Percentiles rank a stretch among this genome's conserved stretches.
Evolutionary conservation across 345 rosid genomes (phyloP).

Genomic region (Jatropha curcas): DNA sequence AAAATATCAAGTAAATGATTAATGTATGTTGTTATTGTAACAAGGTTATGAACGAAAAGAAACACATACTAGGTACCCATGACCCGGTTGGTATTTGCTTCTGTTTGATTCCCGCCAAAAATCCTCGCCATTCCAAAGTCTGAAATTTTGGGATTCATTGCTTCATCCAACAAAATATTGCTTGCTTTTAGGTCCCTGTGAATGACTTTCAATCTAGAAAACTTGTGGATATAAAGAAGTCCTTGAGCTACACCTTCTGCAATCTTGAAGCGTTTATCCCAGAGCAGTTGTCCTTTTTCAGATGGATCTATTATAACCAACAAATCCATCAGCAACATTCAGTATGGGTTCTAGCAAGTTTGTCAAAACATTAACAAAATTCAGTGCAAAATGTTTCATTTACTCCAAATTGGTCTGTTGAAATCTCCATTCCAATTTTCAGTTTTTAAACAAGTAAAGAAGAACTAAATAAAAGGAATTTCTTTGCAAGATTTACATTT

Average conservation of each 20-base stretch:
- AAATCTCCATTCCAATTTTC: too few relatives aligned
- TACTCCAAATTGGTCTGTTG: too few relatives aligned
- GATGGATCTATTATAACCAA: slow-evolving; percentile 6
- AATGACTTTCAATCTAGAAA: slow-evolving; percentile 19
- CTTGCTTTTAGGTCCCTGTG: slow-evolving; percentile 19
- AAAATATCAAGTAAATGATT: background rate
- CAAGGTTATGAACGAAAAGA: background rate
- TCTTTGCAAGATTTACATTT: too few relatives aligned
- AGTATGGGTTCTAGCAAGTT: background rate
- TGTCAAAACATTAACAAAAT: background rate
- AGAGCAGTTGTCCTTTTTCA: background rate
- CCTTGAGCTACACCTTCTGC: slow-evolving; percentile 20
- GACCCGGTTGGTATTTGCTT: slow-evolving; percentile 15
- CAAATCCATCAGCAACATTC: background rate
- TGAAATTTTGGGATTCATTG: slow-evolving; percentile 18
- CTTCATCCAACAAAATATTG: slow-evolving; percentile 13
- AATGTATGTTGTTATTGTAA: background rate
- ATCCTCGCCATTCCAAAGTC: slow-evolving; percentile 21
- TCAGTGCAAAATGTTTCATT: too few relatives aligned
- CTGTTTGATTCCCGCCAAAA: slow-evolving; percentile 6
- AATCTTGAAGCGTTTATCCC: slow-evolving; percentile 9
- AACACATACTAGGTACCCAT: slow-evolving; percentile 7
- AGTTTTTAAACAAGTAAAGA: too few relatives aligned
- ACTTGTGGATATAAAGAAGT: slow-evolving; percentile 17
- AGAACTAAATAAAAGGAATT: too few relatives aligned